Evolutionary conservation across 352 stramenopile species (phyloP).

Genomic region (Phytophthora niederhauseri): DNA sequence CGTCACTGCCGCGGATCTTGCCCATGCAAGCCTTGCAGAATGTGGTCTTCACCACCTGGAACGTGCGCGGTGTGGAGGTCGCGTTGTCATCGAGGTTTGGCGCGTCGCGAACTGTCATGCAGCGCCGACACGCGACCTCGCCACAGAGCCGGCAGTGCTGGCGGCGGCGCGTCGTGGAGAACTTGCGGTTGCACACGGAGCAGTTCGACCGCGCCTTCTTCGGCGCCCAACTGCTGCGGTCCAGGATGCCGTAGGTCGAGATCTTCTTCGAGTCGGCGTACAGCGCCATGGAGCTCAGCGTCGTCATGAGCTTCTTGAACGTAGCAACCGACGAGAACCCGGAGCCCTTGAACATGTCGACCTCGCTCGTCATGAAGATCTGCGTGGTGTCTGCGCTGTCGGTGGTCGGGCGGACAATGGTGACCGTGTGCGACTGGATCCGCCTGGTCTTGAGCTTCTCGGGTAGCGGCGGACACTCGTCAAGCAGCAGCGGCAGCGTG

Average conservation of each 20-base stretch:
- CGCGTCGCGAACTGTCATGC: slow-evolving; percentile 57
- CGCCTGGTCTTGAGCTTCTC: slow-evolving; percentile 60
- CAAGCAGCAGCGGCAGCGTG: slow-evolving; percentile 61
- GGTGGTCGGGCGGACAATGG: slow-evolving; percentile 48
- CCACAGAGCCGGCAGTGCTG: slow-evolving; percentile 83
- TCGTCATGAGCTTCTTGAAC: slow-evolving; percentile 59
- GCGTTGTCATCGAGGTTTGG: slow-evolving; percentile 35
- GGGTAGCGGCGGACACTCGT: slow-evolving; percentile 61
- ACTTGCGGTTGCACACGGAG: slow-evolving; percentile 62
- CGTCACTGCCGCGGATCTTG: slow-evolving; percentile 45
- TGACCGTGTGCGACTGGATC: slow-evolving; percentile 57
- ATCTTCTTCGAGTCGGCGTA: slow-evolving; percentile 71
- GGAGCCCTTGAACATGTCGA: slow-evolving; percentile 48
- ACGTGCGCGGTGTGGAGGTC: slow-evolving; percentile 37
- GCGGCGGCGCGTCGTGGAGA: slow-evolving; percentile 60
- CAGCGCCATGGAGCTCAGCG: slow-evolving; percentile 60
- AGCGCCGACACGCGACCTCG: slow-evolving; percentile 79
- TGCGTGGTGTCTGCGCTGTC: slow-evolving; percentile 50
- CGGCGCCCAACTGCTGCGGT: slow-evolving; percentile 58
- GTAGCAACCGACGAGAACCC: slow-evolving; percentile 27
- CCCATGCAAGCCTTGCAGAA: slow-evolving; percentile 66
- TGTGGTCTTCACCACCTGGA: slow-evolving; percentile 61
- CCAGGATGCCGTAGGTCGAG: slow-evolving; percentile 53
- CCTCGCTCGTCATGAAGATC: slow-evolving; percentile 65
- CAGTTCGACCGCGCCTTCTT: slow-evolving; percentile 54